These are phyloP conservation scores for Camellia japonica DNA, from an alignment of 148 eudicot species.

Conservation along the genomic window DNA sequence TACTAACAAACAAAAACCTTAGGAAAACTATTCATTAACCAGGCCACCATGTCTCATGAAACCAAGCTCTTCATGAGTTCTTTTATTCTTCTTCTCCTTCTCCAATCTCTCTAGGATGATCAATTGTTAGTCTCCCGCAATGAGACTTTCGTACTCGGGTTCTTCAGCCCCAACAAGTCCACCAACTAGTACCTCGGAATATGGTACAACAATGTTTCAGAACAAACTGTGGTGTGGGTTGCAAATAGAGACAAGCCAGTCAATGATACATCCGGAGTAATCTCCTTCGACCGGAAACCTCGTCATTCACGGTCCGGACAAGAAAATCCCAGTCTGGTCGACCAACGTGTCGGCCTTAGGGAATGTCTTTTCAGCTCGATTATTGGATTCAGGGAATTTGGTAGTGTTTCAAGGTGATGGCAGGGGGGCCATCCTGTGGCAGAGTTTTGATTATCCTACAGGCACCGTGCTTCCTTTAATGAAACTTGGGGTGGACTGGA, in stretches of 20 bases:
- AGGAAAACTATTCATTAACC: background rate
- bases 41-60: conserved; percentile 7
- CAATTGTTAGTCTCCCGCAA: conserved; percentile 32
- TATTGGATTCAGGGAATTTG: conserved; percentile 43
- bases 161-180: conserved; percentile 38
- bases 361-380: conserved; percentile 16
- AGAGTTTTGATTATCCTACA: conserved; percentile 24
- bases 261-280: conserved; percentile 25
- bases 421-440: background rate
- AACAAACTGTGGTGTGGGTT: conserved; percentile 32
- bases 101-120: conserved; percentile 27
- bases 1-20: background rate
- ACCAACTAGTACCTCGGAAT: conserved; percentile 41
- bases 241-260: no score
- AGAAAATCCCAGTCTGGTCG: conserved; percentile 28
- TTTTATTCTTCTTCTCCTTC: background rate
- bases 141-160: conserved; percentile 36
- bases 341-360: conserved; percentile 16
- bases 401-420: conserved; percentile 20
- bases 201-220: conserved; percentile 38
- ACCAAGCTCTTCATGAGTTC: background rate
- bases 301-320: conserved; percentile 12
- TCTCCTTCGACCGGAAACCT: conserved; percentile 37
- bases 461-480: conserved; percentile 27
- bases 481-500: conserved; percentile 20